Percentiles rank a stretch among this genome's conserved stretches.
phyloP scores from a whole-genome alignment of 2,329 filamentous ascomycete species.

The Harringtonia lauricola region DNA sequence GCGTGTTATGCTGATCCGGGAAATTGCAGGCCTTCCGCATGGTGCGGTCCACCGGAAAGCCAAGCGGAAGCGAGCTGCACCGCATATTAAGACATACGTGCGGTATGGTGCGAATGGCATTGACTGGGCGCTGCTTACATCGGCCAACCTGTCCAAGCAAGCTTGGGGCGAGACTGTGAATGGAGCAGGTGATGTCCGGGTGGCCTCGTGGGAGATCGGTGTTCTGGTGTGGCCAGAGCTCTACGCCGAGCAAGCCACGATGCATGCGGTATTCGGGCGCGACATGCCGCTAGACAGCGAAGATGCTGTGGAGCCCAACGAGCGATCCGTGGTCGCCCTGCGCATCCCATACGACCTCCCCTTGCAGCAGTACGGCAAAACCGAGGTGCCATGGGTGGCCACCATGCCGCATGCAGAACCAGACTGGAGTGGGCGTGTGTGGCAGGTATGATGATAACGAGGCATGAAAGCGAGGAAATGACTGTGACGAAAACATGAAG shows the following conservation, averaged over 20 bases:
- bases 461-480: conserved; percentile 12
- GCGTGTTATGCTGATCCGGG: neutral
- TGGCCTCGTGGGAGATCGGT: conserved; percentile 76
- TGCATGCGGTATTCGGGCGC: conserved; percentile 58
- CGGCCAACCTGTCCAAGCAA: conserved; percentile 85
- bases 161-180: conserved; percentile 66
- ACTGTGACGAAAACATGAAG: neutral
- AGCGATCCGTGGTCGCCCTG: conserved; percentile 46
- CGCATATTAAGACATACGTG: conserved; percentile 85
- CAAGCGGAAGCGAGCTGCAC: conserved; percentile 59
- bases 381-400: conserved; percentile 70
- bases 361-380: conserved; percentile 48
- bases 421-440: conserved; percentile 45
- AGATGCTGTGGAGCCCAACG: conserved; percentile 5
- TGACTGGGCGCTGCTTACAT: conserved; percentile 79
- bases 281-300: conserved; percentile 33
- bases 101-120: conserved; percentile 42
- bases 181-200: conserved; percentile 48
- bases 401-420: conserved; percentile 45
- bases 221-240: conserved; percentile 71
- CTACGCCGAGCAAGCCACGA: conserved; percentile 36
- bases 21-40: conserved; percentile 17
- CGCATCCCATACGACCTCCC: conserved; percentile 79
- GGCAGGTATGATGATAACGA: conserved; percentile 14
- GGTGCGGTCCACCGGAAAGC: conserved; percentile 28